A percentile compares a stretch with the other conserved stretches of the same genome.
phyloP scores from a whole-genome alignment of 305 asterid species.

The Solanum hybrid region DNA sequence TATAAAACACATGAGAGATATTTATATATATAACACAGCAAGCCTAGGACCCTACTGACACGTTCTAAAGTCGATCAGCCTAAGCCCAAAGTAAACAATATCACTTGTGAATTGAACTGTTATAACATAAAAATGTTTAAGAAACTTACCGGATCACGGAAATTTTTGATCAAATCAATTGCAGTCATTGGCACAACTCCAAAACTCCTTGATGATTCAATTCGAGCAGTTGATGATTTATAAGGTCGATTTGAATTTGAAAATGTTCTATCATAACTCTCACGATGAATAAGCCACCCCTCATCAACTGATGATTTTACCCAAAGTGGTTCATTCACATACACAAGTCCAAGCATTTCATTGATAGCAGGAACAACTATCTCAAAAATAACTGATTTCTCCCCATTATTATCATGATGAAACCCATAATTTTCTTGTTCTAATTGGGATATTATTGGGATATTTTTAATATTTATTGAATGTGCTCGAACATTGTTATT shows the following conservation, averaged over 20 bases:
- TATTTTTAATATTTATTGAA: background rate
- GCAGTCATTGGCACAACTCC: conserved; percentile 48
- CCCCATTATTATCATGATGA: background rate
- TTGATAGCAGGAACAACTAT: background rate
- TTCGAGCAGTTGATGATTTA: background rate
- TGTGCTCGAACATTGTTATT: background rate
- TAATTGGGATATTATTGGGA: background rate
- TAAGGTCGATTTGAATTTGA: conserved; percentile 28
- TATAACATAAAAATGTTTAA: background rate
- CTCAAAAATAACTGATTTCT: background rate
- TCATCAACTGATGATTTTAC: conserved; percentile 33
- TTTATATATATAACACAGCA: background rate
- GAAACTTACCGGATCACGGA: background rate
- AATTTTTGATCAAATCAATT: conserved; percentile 12
- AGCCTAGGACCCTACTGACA: background rate
- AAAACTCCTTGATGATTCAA: background rate
- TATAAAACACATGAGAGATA: background rate
- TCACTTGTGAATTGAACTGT: background rate
- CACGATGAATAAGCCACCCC: conserved; percentile 31
- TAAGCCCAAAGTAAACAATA: background rate
- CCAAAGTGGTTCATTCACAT: conserved; percentile 57
- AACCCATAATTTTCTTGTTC: background rate
- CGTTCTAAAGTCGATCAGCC: background rate
- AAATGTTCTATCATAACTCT: conserved; percentile 43
- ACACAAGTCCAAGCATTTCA: background rate